Base-by-base conservation (phyloP, 164 flowering plant species). In the Chimonanthus salicifolius region DNA sequence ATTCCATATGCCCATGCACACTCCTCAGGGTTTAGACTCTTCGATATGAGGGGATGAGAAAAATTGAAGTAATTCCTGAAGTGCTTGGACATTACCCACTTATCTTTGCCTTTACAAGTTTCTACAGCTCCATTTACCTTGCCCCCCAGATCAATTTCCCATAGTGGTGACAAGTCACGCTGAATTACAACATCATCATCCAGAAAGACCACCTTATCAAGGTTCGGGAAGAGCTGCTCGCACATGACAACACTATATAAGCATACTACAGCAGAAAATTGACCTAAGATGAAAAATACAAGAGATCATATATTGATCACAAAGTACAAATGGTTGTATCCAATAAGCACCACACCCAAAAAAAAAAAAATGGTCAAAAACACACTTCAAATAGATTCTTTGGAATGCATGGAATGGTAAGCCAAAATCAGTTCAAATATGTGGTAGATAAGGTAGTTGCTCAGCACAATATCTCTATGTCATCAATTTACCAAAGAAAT, bases 1-100 rank as follows among this genome's bases (percentile, higher is more conserved):
- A 95, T 93, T 48, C 99, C 99, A 82, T 92, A 95, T 46, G 97
- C 99, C 99, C 99, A 95, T 16, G 99, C 96, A 80, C 98, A 93
- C 76, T 93, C 98, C 58, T 93, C 87, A 15, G 97, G 92, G 74
- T 96, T 83, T 83, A 96, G 86, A 79, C 85, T 78, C 76, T 85
- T 85, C 63, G 95, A 81, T 67, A 96, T 81, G 70, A 88, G 89
- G 21, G 99, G 99, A 80, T 94, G 90, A 54, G 99, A 89, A 83
- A 96, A 94, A 81, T 96, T 96, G 85, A 96, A 94, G 83, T 96
- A 96, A 73, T 85, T 96, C 74, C 78, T 88, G 80, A 96, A 94
- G 46, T 78, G 82, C 83, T 96, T 96, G 10, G 95, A 88, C 97
- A 94, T 94, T 33, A 94, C 98, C 95, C 97, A 92, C 54, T 84